Evolutionary conservation across 1,139 yeast species (phyloP), one percentile per base, ranked within the genome.

Genomic region (Blastobotrys aristatus): DNA sequence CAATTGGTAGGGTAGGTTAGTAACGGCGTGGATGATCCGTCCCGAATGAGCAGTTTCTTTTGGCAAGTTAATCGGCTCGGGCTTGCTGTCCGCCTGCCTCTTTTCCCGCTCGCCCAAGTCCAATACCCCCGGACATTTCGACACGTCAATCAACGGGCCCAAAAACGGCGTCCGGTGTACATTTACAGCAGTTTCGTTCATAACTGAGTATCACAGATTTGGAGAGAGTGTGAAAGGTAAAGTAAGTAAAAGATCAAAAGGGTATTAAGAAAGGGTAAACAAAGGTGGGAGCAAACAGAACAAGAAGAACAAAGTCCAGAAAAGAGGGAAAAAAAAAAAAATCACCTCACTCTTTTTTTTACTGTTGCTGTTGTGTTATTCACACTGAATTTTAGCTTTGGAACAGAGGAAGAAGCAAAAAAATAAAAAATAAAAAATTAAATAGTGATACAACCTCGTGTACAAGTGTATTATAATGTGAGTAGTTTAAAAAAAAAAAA

Each of bases 1-100:
- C 47, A 84, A 76, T 52, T 76, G 83, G 39, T 79, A 75, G 1
- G 94, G 90, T 51, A 85, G 71, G 59, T 75, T 78, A 8, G 92
- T 79, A 72, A 82, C 76, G 43, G 80, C 87, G 54, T 80, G 78
- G 54, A 85, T 68, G 40, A 85, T 76, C 29, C 95, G 69, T 0
- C 94, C 94, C 46, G 72, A 64, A 39, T 71, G 46, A 17, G 22
- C 17, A 33, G 22, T 33, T n/a, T 16, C 17, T 31, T 5, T 8
- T 31, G 35, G 35, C n/a, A n/a, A n/a, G n/a, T n/a, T n/a, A n/a
- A n/a, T n/a, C 30, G 30, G 7, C 30, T 26, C 7, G 34, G 16
- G 5, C 13, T 14, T n/a, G n/a, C n/a, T n/a, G n/a, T n/a, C n/a
- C n/a, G n/a, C n/a, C 18, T 6, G 18, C 18, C n/a, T n/a, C 6